A percentile compares a stretch with the other conserved stretches of the same genome.
These are phyloP conservation scores for Cryptococcus sp. DNA, from an alignment of 1,284 basidiomycete species.

Conservation along the genomic window DNA sequence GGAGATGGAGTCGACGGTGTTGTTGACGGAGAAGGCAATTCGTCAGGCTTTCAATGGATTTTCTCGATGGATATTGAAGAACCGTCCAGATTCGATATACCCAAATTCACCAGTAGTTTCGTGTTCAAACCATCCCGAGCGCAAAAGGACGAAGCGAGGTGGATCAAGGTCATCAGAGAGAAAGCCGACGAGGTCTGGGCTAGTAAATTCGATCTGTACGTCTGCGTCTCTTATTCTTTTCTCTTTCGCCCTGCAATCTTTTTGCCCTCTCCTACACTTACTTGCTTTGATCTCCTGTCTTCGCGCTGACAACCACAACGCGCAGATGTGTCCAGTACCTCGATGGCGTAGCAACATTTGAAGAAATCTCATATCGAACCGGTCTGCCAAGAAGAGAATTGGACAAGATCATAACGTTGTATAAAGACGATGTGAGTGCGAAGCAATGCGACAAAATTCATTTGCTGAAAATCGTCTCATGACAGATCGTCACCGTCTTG, in stretches of 20 bases:
- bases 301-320: not conserved
- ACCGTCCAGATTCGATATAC: constrained; percentile 25
- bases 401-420: constrained; percentile 39
- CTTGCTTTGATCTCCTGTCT: too few relatives aligned
- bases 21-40: constrained; percentile 9
- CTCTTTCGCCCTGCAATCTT: too few relatives aligned
- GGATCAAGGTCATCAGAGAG: constrained; percentile 47
- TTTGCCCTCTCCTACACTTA: too few relatives aligned
- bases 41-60: constrained; percentile 4
- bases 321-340: constrained; percentile 50
- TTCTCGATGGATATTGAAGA: constrained; percentile 36
- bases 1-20: constrained; percentile 17
- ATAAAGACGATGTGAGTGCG: constrained; percentile 45
- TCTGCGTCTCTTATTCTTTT: not conserved
- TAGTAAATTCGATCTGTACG: constrained; percentile 48
- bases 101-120: constrained; percentile 37
- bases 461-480: not conserved
- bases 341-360: constrained; percentile 48
- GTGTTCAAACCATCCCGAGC: constrained; percentile 45
- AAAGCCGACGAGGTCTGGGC: constrained; percentile 38
- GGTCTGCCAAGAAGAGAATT: constrained; percentile 43
- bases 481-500: constrained; percentile 42
- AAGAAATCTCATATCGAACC: constrained; percentile 51
- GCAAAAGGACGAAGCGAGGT: constrained; percentile 49
- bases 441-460: not conserved